These are phyloP conservation scores for Plantago ovata DNA, from an alignment of 257 asterid species.

Conservation along the genomic window DNA sequence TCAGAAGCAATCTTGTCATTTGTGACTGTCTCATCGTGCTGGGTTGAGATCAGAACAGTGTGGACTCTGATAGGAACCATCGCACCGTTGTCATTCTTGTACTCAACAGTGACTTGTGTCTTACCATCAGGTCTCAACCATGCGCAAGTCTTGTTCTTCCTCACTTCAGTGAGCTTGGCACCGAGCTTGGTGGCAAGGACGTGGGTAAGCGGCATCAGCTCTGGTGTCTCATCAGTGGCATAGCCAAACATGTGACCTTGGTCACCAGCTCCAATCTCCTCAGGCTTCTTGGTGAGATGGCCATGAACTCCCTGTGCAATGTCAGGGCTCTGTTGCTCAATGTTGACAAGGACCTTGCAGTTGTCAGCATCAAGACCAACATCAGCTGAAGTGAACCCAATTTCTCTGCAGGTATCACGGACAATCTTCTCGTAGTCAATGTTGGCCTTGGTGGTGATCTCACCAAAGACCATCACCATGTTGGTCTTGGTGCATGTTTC, in stretches of 20 bases:
- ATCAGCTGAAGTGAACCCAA: slow-evolving; percentile 74
- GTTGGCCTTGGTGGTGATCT: slow-evolving; percentile 79
- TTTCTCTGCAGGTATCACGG: slow-evolving; percentile 78
- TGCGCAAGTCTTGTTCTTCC: slow-evolving; percentile 82
- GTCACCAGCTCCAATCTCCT: slow-evolving; percentile 95
- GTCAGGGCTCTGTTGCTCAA: slow-evolving; percentile 93
- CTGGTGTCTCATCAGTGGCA: slow-evolving; percentile 89
- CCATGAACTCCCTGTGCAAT: slow-evolving; percentile 96
- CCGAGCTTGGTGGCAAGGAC: slow-evolving; percentile 94
- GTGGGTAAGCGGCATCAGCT: slow-evolving; percentile 89
- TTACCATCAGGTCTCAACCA: slow-evolving; percentile 93
- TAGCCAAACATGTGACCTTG: slow-evolving; percentile 95
- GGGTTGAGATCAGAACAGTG: slow-evolving; percentile 87
- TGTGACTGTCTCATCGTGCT: slow-evolving; percentile 84
- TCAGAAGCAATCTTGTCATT: slow-evolving; percentile 69
- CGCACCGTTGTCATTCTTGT: slow-evolving; percentile 72
- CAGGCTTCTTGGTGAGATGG: slow-evolving; percentile 87
- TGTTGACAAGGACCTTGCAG: slow-evolving; percentile 92
- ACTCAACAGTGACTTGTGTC: slow-evolving; percentile 89
- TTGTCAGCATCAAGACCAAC: slow-evolving; percentile 96
- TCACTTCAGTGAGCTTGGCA: slow-evolving; percentile 84
- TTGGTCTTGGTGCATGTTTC: slow-evolving; percentile 88
- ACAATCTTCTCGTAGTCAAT: slow-evolving; percentile 79
- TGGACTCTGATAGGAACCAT: slow-evolving; percentile 88
- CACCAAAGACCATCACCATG: slow-evolving; percentile 98